Base-by-base conservation (phyloP, 345 rosid genomes). In the thale cress (Arabidopsis thaliana) region DNA sequence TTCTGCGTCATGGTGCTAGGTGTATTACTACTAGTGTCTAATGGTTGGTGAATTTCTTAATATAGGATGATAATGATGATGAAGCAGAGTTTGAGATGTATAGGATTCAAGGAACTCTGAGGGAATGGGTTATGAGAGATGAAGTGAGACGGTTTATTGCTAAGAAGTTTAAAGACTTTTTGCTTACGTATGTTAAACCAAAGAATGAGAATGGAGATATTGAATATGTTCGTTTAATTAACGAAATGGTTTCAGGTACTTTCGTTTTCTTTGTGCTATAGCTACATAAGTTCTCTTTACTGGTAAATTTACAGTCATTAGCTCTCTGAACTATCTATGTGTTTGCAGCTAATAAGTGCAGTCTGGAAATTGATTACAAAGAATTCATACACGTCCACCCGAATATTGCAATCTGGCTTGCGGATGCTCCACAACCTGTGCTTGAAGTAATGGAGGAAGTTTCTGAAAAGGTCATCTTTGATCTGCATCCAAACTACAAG, bases 41-140 rank as follows among this genome's bases (percentile, higher is more conserved):
- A 30, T 22, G 0, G 24, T 67, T 58, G 2, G 10, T 37, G 7
- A 11, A 5, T 9, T 32, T 1, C 1, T 76, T 7, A 22, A 12
- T 69, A 68, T 59, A 92, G 97, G 97, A 86, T 74, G 93, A 84
- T 2, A 89, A 89, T 59, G 94, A 87, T 0, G 97, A 90, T 64
- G 97, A 89, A 41, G 87, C 84, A 0, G 97, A 90, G 82, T 89
- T 85, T 81, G 97, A 90, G 83, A 90, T 92, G 98, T 95, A 95
- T 78, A 80, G 90, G 0, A 93, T 95, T 28, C 98, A 95, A 71
- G 98, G 99, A 77, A 89, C 93, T 9, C 44, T 95, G 58, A 86
- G 99, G 73, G 97, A 95, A 81, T 95, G 99, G 99, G 99, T 95
- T 69, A 90, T 93, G 16, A 85, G 98, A 79, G 98, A 92, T 72